Conservation (phyloP, 805 yeast species). For the Jamesozyma gamospora region DNA sequence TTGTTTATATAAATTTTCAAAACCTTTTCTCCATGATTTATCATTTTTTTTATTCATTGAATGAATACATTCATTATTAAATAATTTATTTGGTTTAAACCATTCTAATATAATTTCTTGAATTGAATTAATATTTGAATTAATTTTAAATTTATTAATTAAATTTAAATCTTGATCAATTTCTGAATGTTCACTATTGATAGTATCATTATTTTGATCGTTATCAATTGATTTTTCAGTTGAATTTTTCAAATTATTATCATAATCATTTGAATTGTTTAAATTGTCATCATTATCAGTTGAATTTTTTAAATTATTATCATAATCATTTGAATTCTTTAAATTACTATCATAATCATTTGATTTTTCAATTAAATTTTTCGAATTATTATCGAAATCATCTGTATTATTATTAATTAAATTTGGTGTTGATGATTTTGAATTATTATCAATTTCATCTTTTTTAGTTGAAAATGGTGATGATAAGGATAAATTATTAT, state of each 20-base stretch:
- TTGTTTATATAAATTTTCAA: slow-evolving; percentile 18
- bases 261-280: background rate
- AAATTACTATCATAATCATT: background rate
- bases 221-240: background rate
- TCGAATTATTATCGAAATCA: too few relatives aligned
- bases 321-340: too few relatives aligned
- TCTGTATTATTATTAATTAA: too few relatives aligned
- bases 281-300: too few relatives aligned
- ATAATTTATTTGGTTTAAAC: slow-evolving; percentile 27
- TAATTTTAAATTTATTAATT: slow-evolving; percentile 10
- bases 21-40: slow-evolving; percentile 22
- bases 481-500: background rate
- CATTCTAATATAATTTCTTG: slow-evolving; percentile 26
- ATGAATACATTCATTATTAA: slow-evolving; percentile 23
- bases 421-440: slow-evolving; percentile 2
- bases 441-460: too few relatives aligned
- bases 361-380: too few relatives aligned
- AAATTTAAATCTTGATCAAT: background rate
- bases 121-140: slow-evolving; percentile 12
- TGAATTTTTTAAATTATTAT: too few relatives aligned
- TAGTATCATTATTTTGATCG: background rate
- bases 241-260: too few relatives aligned
- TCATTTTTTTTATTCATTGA: slow-evolving; percentile 24
- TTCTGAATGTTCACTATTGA: too few relatives aligned
- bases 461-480: background rate